Evolutionary conservation across 306 rosid species (phyloP), one percentile per base, ranked within the genome.

Genomic region (Vigna unguiculata): DNA sequence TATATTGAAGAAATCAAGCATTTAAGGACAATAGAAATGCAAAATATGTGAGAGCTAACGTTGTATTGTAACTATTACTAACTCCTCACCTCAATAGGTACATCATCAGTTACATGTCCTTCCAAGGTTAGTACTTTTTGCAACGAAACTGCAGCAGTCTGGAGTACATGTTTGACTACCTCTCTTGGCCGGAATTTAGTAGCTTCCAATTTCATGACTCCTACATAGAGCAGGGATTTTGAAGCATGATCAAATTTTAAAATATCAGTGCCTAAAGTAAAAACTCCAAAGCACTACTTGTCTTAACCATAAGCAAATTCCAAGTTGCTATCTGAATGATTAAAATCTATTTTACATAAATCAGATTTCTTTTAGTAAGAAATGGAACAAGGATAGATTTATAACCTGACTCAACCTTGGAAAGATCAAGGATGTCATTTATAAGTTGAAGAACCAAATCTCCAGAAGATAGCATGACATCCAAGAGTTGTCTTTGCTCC

Each of bases 391-490:
- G 72, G 66, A 68, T 38, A 69, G 78, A 59, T 58, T 83, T 75
- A 82, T 13, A 43, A 91, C 98, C 98, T 85, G 98, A 91, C 67
- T 94, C 98, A 24, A 89, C 98, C 92, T 94, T 94, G 65, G 98
- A 94, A 83, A 91, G 96, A 80, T 94, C 98, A 75, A 94, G 93
- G 86, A 91, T 90, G 86, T 94, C 97, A 63, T 94, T 94, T 78
- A 94, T 94, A 62, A 94, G 91, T 81, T 94, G 98, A 76, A 94
- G 97, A 69, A 94, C 97, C 83, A 94, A 86, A 84, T 94, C 98
- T 75, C 98, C 98, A 10, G 97, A 91, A 61, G 97, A 94, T 46
- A 88, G 46, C 97, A 94, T 94, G 73, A 92, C 96, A 52, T 91
- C 95, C 85, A 94, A 83, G 36, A 91, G 89, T 51, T 91, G 91